Conservation (phyloP, 441 rosid species). For the Syzygium syzygioides region DNA sequence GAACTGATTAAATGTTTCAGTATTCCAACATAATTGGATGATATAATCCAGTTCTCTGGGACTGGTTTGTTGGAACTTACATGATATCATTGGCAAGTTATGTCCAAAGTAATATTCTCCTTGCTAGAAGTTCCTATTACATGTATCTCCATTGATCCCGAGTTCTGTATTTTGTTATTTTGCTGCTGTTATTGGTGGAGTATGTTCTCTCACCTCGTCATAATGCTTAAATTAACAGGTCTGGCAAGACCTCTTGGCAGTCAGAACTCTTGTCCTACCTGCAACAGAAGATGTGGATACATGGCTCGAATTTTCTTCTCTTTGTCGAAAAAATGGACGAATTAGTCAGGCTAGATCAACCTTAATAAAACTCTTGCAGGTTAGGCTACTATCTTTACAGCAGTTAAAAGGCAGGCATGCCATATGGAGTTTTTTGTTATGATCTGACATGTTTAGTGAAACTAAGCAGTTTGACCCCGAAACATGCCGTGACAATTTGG, state of each 20-base stretch:
- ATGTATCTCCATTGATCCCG: background rate
- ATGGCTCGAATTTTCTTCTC: constrained; percentile 96
- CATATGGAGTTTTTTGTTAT: background rate
- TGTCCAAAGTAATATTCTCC: background rate
- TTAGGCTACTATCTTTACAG: background rate
- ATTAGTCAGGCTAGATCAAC: constrained; percentile 98
- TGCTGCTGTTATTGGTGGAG: background rate
- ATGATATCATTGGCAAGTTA: background rate
- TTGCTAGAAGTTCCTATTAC: background rate
- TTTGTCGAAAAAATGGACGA: constrained; percentile 87
- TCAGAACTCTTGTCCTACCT: constrained; percentile 92
- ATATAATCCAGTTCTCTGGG: background rate
- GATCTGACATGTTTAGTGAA: background rate
- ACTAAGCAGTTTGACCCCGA: constrained; percentile 86
- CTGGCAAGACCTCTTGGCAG: constrained; percentile 93
- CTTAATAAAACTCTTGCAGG: constrained; percentile 88
- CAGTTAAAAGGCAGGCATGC: background rate
- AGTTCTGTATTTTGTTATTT: background rate
- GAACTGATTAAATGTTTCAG: background rate
- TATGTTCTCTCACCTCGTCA: background rate
- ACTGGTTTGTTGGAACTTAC: background rate
- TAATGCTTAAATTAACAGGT: constrained; percentile 41
- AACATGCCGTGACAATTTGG: constrained; percentile 49
- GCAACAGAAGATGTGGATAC: constrained; percentile 91
- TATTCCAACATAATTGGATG: background rate